phyloP scores from a whole-genome alignment of 1,139 yeast genomes.

The Meyerozyma elateridarum region DNA sequence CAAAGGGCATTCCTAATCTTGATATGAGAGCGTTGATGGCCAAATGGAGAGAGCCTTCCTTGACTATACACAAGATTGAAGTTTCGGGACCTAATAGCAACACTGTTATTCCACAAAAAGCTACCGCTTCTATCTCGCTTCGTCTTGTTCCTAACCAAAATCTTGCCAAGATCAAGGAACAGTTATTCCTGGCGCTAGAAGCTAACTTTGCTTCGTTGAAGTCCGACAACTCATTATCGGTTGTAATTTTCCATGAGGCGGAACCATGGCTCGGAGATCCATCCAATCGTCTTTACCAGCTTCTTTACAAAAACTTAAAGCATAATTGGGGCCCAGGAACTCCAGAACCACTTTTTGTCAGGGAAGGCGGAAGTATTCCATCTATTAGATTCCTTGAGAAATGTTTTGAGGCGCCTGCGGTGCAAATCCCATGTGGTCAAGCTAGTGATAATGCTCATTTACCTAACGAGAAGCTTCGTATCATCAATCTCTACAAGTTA shows the following conservation, averaged over 20 bases:
- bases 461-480: slow-evolving; percentile 77
- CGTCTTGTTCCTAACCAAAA: slow-evolving; percentile 90
- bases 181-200: slow-evolving; percentile 44
- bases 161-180: slow-evolving; percentile 49
- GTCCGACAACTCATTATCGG: slow-evolving; percentile 55
- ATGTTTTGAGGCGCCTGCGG: slow-evolving; percentile 80
- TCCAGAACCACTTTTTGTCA: slow-evolving; percentile 69
- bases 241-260: slow-evolving; percentile 73
- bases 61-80: slow-evolving; percentile 80
- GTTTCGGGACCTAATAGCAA: slow-evolving; percentile 90
- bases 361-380: slow-evolving; percentile 98
- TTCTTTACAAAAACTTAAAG: slow-evolving; percentile 54
- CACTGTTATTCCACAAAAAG: slow-evolving; percentile 84
- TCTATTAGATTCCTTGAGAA: slow-evolving; percentile 82
- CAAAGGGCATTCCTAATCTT: slow-evolving; percentile 21
- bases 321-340: slow-evolving; percentile 59
- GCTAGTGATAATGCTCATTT: slow-evolving; percentile 92
- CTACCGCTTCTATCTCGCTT: slow-evolving; percentile 71
- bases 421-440: slow-evolving; percentile 96
- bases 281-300: slow-evolving; percentile 62
- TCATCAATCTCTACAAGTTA: slow-evolving; percentile 71
- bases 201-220: slow-evolving; percentile 40
- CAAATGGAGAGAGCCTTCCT: slow-evolving; percentile 91
- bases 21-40: slow-evolving; percentile 56
- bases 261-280: slow-evolving; percentile 97